Evolutionary conservation across 345 rosid genomes (phyloP).

Genomic region (Jatropha curcas): DNA sequence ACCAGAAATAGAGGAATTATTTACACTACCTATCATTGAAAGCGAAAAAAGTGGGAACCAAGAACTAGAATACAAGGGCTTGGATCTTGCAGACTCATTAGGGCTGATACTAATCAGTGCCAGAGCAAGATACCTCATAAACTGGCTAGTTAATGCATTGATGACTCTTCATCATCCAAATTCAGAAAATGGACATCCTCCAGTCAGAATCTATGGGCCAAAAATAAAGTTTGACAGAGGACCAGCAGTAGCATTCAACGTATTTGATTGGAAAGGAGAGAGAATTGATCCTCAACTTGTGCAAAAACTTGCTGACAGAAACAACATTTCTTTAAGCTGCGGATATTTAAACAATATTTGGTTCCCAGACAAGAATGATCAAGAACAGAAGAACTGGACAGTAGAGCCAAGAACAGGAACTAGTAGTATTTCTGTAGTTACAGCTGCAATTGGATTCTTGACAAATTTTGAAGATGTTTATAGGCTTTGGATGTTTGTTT

Average conservation of each 20-base stretch:
- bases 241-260: slow-evolving; percentile 67
- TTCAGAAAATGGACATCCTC: slow-evolving; percentile 35
- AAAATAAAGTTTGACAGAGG: slow-evolving; percentile 48
- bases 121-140: slow-evolving; percentile 58
- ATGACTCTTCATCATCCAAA: slow-evolving; percentile 64
- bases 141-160: slow-evolving; percentile 78
- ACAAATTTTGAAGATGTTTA: slow-evolving; percentile 75
- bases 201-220: slow-evolving; percentile 73
- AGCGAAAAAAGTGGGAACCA: not conserved
- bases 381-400: slow-evolving; percentile 30
- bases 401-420: slow-evolving; percentile 31
- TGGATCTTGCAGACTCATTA: slow-evolving; percentile 74
- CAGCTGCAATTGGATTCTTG: slow-evolving; percentile 62
- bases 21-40: slow-evolving; percentile 10
- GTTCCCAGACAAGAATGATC: slow-evolving; percentile 34
- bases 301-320: slow-evolving; percentile 74
- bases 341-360: slow-evolving; percentile 49
- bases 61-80: slow-evolving; percentile 50
- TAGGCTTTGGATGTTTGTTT: slow-evolving; percentile 75
- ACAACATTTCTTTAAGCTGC: slow-evolving; percentile 51
- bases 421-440: slow-evolving; percentile 54
- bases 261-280: slow-evolving; percentile 88
- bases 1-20: slow-evolving; percentile 38
- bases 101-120: slow-evolving; percentile 57
- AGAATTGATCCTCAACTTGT: slow-evolving; percentile 64